A percentile compares a stretch with the other conserved stretches of the same genome.
phyloP scores from a whole-genome alignment of 305 asterid species.

The Rubia balearica region DNA sequence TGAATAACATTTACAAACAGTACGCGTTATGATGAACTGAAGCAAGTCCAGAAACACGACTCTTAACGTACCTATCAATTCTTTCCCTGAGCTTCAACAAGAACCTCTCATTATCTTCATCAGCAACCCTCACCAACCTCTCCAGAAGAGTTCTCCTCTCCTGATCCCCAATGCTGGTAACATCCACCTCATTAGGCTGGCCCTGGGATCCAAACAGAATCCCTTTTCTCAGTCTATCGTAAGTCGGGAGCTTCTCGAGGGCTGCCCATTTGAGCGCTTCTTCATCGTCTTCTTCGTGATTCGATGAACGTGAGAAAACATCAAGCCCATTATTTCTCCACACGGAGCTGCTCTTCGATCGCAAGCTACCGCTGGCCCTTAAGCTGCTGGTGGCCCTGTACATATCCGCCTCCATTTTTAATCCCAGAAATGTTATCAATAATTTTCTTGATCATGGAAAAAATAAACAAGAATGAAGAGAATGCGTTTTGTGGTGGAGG shows the following conservation, averaged over 20 bases:
- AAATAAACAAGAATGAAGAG: not conserved
- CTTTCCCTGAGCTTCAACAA: slow-evolving; percentile 55
- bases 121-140: slow-evolving; percentile 27
- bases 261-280: slow-evolving; percentile 83
- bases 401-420: not conserved
- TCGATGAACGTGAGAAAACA: slow-evolving; percentile 38
- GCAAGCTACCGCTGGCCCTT: slow-evolving; percentile 2
- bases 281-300: slow-evolving; percentile 52
- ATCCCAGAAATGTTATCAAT: not conserved
- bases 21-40: not conserved
- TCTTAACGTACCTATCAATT: slow-evolving; percentile 45
- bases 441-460: not conserved
- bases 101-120: slow-evolving; percentile 72
- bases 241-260: slow-evolving; percentile 63
- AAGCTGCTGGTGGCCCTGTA: not conserved
- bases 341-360: slow-evolving; percentile 26
- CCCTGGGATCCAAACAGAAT: slow-evolving; percentile 47
- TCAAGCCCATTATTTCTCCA: slow-evolving; percentile 42
- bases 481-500: not conserved
- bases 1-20: too few relatives aligned
- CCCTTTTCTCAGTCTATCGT: slow-evolving; percentile 60
- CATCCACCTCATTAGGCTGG: slow-evolving; percentile 36
- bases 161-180: slow-evolving; percentile 36
- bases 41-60: not conserved
- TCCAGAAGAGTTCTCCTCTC: slow-evolving; percentile 45